Base-by-base conservation (phyloP, 139 green algal genomes). In the Chlamydomonas asymmetrica region DNA sequence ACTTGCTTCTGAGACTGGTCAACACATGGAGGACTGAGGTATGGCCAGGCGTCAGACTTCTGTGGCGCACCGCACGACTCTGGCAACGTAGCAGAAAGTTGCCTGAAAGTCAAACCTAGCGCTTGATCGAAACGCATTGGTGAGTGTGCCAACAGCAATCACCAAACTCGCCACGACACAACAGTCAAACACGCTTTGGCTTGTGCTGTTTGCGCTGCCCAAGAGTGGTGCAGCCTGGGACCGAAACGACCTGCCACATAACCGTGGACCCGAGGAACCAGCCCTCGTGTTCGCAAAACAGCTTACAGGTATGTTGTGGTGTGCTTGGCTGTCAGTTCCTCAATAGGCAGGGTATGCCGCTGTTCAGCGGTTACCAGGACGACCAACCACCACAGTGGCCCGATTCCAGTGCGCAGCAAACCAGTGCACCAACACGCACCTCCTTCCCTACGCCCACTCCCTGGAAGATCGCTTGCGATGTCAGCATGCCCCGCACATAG, bases 401-500 rank as follows among this genome's bases (percentile, higher is more conserved):
- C 3, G 9, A 29, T 43, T 8, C 43, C n/a, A 4, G 29, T 27
- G 38, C n/a, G 16, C 18, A 27, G 8, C 13, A 34, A 49, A 2
- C 23, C 32, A 20, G 13, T 4, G 7, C 23, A 5, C 3, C 13
- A 31, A 4, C 13, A 18, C 79, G 18, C 69, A 80, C 83, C 63
- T 88, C 50, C 16, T 82, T 64, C 20, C 92, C 92, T 13, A 95
- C 89, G 1, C 92, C 92, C 8, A 95, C 71, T 22, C 89, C 92
- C 7, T 66, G 76, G 50, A 96, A 74, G 10, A 96, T 84, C 2
- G 92, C 91, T 18, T 92, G 80, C 1, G 40, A 84, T 16, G 80
- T 87, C 2, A 97, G 72, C 71, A 94, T 86, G 18, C 93, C 92
- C 0, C 93, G 79, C 13, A 95, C 82, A 67, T 97, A 97, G 27